Evolutionary conservation across 2,329 filamentous ascomycete genomes (phyloP), one percentile per base, ranked within the genome.

Genomic region (Lachnum nothofagi): DNA sequence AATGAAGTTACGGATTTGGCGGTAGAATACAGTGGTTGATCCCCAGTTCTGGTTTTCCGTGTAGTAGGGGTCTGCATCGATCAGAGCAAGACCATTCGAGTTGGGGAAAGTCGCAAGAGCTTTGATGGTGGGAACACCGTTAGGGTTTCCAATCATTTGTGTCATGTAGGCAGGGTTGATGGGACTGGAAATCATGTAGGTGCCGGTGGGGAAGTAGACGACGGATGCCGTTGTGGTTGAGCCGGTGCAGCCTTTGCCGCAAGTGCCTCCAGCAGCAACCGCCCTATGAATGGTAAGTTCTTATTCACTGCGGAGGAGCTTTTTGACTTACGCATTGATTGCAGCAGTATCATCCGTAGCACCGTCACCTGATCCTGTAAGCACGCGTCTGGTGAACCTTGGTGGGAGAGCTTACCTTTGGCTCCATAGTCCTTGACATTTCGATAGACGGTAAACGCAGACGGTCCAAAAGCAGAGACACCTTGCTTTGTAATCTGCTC

Each of bases 61-160:
- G 29, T 78, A 66, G 67, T 96, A 96, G 0, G 88, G 89, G 63
- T 97, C 83, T 2, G 87, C 77, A 65, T 96, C 90, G 56, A 97
- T 85, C 41, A 96, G 79, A 38, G 85, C 89, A 72, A 95, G 91
- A 43, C 90, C 91, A 3, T 73, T 58, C 63, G 34, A 37, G 19
- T 19, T 17, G 17, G 37, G 20, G 20, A 96, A 97, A 60, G 73
- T 72, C 27, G 82, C 63, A 1, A 79, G 67, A 2, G 85, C 85
- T 71, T 91, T 88, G 67, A 95, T 73, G 0, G 82, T 82, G 0
- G 91, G 89, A 5, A 84, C 68, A 54, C 52, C 42, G 20, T 58
- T 63, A 12, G 61, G 57, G 39, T 63, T 56, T 1, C 61, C 61
- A 46, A 63, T 54, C n/a, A 63, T 47, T 34, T 60, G 52, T 5